Evolutionary conservation across 1,284 basidiomycete genomes (phyloP).

Genomic region (Pisolithus thermaeus): DNA sequence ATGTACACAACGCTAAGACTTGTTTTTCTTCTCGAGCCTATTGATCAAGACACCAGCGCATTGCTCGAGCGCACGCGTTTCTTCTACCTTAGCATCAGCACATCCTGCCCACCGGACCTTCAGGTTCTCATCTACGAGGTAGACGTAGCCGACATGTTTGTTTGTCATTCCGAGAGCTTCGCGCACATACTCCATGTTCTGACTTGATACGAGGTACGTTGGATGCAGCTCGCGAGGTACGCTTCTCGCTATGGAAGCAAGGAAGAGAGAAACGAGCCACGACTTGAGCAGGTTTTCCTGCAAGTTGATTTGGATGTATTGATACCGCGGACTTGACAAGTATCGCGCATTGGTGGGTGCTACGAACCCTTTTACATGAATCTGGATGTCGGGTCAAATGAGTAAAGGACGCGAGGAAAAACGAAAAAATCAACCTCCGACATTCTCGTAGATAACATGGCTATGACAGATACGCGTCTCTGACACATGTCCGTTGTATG

Average conservation of each 20-base stretch:
- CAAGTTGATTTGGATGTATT: slow-evolving; percentile 82
- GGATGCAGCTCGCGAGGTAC: slow-evolving; percentile 65
- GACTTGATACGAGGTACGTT: slow-evolving; percentile 77
- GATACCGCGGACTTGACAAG: slow-evolving; percentile 62
- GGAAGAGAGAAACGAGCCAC: slow-evolving; percentile 81
- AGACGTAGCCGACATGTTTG: slow-evolving; percentile 90
- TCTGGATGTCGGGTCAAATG: slow-evolving; percentile 37
- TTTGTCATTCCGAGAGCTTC: slow-evolving; percentile 85
- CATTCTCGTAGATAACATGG: slow-evolving; percentile 78
- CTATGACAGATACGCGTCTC: slow-evolving; percentile 74
- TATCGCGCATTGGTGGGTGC: slow-evolving; percentile 59
- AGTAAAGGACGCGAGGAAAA: not conserved
- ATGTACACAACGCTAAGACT: not conserved
- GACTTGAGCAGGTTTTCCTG: slow-evolving; percentile 92
- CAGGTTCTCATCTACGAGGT: slow-evolving; percentile 79
- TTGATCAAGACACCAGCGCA: slow-evolving; percentile 75
- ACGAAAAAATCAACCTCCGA: slow-evolving; percentile 62
- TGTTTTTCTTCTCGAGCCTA: slow-evolving; percentile 36
- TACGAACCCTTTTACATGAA: slow-evolving; percentile 77
- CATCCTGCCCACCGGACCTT: slow-evolving; percentile 93
- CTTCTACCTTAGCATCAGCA: slow-evolving; percentile 74
- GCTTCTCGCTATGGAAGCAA: slow-evolving; percentile 62
- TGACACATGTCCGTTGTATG: slow-evolving; percentile 78
- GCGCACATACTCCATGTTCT: slow-evolving; percentile 77
- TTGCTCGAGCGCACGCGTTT: slow-evolving; percentile 63